A percentile compares a stretch with the other conserved stretches of the same genome.
Conservation (phyloP, 208 protist species). For the Leishmania tarentolae region DNA sequence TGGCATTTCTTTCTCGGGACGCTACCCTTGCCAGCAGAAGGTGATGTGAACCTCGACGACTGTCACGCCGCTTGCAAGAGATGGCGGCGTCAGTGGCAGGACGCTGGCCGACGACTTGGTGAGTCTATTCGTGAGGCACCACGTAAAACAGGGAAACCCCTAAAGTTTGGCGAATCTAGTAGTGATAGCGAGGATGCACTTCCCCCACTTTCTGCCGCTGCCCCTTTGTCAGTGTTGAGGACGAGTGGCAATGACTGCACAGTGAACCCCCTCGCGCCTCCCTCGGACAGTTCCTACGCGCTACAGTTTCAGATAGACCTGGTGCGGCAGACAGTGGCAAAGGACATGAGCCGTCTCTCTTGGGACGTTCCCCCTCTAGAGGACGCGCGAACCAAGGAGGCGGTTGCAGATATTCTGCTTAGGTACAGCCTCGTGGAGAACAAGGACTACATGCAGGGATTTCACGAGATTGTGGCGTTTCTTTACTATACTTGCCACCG, state of each 20-base stretch:
- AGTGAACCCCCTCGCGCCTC: constrained; percentile 68
- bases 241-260: not conserved
- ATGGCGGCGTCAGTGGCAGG: constrained; percentile 23
- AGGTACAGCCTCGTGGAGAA: constrained; percentile 60
- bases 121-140: constrained; percentile 13
- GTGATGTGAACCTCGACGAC: not conserved
- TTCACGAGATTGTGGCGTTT: constrained; percentile 92
- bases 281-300: constrained; percentile 58
- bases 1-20: constrained; percentile 56
- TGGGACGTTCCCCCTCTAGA: constrained; percentile 65
- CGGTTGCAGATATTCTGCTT: constrained; percentile 55
- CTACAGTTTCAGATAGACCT: constrained; percentile 50
- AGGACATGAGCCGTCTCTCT: constrained; percentile 73
- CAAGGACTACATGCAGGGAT: constrained; percentile 85
- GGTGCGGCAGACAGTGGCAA: constrained; percentile 43
- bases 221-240: not conserved
- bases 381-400: constrained; percentile 29
- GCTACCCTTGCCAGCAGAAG: constrained; percentile 22
- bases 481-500: constrained; percentile 62
- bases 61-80: constrained; percentile 1
- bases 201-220: not conserved
- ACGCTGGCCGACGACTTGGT: constrained; percentile 20
- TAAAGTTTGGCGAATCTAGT: constrained; percentile 35
- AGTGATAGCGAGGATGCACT: constrained; percentile 27
- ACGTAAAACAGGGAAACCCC: constrained; percentile 9